Evolutionary conservation across 768 basidiomycete species (phyloP).

Genomic region (Imleria badia): DNA sequence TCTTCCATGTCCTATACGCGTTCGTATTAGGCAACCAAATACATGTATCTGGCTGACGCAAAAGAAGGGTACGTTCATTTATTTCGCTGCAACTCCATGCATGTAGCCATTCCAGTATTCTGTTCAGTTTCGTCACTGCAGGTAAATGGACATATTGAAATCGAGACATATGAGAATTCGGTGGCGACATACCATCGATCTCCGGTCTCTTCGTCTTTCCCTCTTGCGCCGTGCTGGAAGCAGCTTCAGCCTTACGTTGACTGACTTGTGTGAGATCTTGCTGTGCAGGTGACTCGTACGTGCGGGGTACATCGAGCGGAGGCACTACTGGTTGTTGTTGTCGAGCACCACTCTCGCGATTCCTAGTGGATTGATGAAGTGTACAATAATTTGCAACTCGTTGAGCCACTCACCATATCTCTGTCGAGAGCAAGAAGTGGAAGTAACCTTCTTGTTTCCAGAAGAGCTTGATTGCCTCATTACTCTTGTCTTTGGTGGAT

Average conservation of each 20-base stretch:
- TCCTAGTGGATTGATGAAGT: background rate
- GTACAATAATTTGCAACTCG: fast-evolving
- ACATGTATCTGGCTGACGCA: conserved; percentile 10
- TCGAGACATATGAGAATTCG: background rate
- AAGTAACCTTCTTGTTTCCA: background rate
- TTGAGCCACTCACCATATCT: conserved; percentile 7
- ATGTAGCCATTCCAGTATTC: conserved; percentile 1
- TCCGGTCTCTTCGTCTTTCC: background rate
- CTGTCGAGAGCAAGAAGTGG: conserved; percentile 11
- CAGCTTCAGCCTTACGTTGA: too few relatives aligned
- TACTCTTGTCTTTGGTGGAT: background rate
- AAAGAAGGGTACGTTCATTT: background rate
- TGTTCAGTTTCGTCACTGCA: background rate
- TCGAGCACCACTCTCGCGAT: background rate
- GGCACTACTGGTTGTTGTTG: too few relatives aligned
- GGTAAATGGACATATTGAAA: background rate
- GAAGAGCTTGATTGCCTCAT: conserved; percentile 8
- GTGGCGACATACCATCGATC: background rate
- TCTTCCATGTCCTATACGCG: conserved; percentile 5
- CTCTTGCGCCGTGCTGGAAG: background rate
- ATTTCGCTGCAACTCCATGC: conserved; percentile 3
- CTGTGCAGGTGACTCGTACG: too few relatives aligned
- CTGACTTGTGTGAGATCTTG: too few relatives aligned
- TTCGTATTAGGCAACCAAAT: conserved; percentile 7
- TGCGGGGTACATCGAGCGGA: too few relatives aligned